These are phyloP conservation scores for Endotrypanum monterogeii DNA, from an alignment of 208 protist species.

Conservation along the genomic window DNA sequence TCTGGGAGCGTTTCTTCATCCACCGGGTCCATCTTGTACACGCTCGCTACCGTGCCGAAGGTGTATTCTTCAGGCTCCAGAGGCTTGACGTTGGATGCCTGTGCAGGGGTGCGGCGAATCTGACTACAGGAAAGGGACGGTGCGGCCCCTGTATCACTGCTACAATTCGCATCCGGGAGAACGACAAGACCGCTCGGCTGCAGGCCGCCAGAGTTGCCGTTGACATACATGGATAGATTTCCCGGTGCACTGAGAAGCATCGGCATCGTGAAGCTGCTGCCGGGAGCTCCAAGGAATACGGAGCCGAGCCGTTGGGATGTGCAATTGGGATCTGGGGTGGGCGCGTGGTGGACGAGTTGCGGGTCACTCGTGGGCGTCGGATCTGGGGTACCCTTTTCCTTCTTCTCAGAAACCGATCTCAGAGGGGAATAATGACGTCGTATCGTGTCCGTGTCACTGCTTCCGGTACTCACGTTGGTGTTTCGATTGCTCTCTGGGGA, in stretches of 20 bases:
- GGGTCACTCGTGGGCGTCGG: background rate
- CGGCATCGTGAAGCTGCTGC: background rate
- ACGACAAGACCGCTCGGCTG: slow-evolving; percentile 24
- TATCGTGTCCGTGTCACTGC: background rate
- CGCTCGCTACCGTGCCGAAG: slow-evolving; percentile 46
- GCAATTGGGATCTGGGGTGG: background rate
- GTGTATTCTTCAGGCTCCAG: slow-evolving; percentile 33
- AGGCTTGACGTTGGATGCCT: slow-evolving; percentile 9
- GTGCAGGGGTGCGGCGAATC: slow-evolving; percentile 11
- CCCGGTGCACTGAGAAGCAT: background rate
- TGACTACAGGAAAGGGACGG: slow-evolving; percentile 22
- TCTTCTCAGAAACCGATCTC: background rate
- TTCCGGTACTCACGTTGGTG: background rate
- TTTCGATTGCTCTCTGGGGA: slow-evolving; percentile 15
- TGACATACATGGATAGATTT: slow-evolving; percentile 1
- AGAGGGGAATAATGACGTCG: background rate
- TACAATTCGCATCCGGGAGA: slow-evolving; percentile 17
- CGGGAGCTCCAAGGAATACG: background rate
- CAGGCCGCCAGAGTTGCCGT: background rate
- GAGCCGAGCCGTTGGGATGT: background rate
- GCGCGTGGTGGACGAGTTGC: background rate
- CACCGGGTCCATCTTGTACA: slow-evolving; percentile 44
- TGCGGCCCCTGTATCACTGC: slow-evolving; percentile 2
- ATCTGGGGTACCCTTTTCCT: background rate
- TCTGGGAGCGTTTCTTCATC: slow-evolving; percentile 28